Conservation (phyloP, 129 eudicot genomes). For the Chrysanthemum lavandulifolium region DNA sequence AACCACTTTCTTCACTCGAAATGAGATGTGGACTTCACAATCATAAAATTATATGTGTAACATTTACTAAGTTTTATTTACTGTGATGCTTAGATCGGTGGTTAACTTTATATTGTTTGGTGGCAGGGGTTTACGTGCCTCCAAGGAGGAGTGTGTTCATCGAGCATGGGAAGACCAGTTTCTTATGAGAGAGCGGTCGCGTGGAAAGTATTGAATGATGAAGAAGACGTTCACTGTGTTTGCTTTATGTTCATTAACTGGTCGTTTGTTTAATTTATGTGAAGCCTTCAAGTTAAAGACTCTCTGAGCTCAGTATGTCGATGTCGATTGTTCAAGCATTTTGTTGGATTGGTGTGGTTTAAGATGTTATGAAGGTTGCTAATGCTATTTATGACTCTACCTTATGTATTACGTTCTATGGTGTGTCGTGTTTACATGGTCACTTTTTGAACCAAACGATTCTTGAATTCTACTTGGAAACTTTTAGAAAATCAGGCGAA, state of each 20-base stretch:
- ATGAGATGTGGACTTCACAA: too few relatives aligned
- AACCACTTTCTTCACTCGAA: too few relatives aligned
- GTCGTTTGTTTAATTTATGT: slow-evolving; percentile 59
- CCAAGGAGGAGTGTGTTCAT: slow-evolving; percentile 87
- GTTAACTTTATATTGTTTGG: slow-evolving; percentile 3
- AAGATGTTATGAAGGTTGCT: slow-evolving; percentile 19
- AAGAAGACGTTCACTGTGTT: slow-evolving; percentile 77
- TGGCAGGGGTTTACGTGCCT: slow-evolving; percentile 84
- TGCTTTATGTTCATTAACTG: slow-evolving; percentile 90
- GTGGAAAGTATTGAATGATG: slow-evolving; percentile 89
- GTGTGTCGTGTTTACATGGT: neutral
- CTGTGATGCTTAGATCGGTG: too few relatives aligned
- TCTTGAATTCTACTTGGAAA: neutral
- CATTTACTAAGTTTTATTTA: too few relatives aligned
- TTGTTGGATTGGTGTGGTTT: slow-evolving; percentile 23
- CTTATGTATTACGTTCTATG: slow-evolving; percentile 10
- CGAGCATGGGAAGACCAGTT: slow-evolving; percentile 95
- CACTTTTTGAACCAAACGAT: neutral
- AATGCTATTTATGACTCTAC: slow-evolving; percentile 14
- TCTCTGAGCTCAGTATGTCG: neutral
- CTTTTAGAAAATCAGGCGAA: neutral
- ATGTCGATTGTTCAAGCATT: neutral
- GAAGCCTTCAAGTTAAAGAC: neutral
- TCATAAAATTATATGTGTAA: too few relatives aligned
- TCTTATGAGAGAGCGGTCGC: slow-evolving; percentile 90